Evolutionary conservation across 164 flowering plant species (phyloP).

Genomic region (Aristolochia contorta): DNA sequence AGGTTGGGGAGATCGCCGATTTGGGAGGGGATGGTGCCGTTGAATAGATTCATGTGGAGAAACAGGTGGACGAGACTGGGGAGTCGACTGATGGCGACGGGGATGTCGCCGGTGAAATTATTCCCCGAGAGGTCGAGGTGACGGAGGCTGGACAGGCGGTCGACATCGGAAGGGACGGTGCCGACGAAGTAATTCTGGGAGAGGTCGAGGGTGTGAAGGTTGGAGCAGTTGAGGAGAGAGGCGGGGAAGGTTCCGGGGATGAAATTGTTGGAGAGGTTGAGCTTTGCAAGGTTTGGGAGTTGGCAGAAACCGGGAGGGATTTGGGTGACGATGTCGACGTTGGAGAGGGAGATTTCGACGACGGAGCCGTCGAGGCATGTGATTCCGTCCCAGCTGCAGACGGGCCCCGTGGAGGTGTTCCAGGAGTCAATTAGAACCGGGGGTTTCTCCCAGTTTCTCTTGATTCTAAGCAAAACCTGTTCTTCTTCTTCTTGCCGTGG

Average conservation of each 20-base stretch:
- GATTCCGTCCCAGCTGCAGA: constrained; percentile 40
- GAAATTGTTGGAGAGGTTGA: constrained; percentile 37
- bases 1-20: constrained; percentile 51
- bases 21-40: constrained; percentile 47
- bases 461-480: constrained; percentile 23
- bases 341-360: constrained; percentile 20
- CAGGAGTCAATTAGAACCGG: constrained; percentile 22
- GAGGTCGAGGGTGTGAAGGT: constrained; percentile 39
- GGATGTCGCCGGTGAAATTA: constrained; percentile 68
- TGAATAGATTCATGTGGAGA: constrained; percentile 32
- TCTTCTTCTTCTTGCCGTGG: constrained; percentile 5
- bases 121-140: constrained; percentile 39
- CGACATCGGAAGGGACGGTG: constrained; percentile 39
- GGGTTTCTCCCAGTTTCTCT: constrained; percentile 19
- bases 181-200: constrained; percentile 57
- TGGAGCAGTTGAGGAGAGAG: constrained; percentile 30
- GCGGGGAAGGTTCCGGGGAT: constrained; percentile 58
- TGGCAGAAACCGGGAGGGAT: constrained; percentile 42
- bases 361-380: constrained; percentile 25
- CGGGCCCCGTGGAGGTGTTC: constrained; percentile 21
- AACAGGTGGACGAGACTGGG: constrained; percentile 19
- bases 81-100: constrained; percentile 35
- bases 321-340: constrained; percentile 16
- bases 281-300: constrained; percentile 30
- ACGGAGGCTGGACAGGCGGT: constrained; percentile 29